Conservation (phyloP, 352 stramenopile species). For the Phytophthora megakarya region DNA sequence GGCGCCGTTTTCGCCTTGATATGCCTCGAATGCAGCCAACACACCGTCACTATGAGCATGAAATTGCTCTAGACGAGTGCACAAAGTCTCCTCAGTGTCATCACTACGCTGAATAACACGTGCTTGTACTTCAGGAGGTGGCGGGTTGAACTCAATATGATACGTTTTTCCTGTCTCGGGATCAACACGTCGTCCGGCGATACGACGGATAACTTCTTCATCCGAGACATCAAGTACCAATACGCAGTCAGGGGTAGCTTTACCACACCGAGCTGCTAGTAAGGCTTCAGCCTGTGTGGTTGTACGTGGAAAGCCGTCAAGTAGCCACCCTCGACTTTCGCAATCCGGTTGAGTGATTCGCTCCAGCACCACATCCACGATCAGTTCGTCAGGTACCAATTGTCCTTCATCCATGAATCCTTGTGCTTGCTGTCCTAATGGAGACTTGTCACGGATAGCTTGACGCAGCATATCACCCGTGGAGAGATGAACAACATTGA, state of each 20-base stretch:
- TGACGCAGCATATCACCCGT: conserved; percentile 93
- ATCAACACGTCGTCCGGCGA: conserved; percentile 97
- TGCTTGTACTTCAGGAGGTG: conserved; percentile 64
- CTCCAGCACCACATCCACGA: conserved; percentile 87
- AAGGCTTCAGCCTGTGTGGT: conserved; percentile 85
- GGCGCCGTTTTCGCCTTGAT: conserved; percentile 12
- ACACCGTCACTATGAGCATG: conserved; percentile 76
- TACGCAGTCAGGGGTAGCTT: conserved; percentile 74
- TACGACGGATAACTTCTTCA: conserved; percentile 93
- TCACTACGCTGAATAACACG: conserved; percentile 90
- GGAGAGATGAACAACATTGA: conserved; percentile 92
- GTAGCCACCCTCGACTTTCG: conserved; percentile 85
- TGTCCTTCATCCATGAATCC: conserved; percentile 90
- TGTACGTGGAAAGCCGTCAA: conserved; percentile 95
- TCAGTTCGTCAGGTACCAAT: conserved; percentile 92
- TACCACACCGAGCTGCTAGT: conserved; percentile 58
- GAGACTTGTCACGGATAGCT: conserved; percentile 75
- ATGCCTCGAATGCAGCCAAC: conserved; percentile 46
- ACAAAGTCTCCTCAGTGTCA: conserved; percentile 93
- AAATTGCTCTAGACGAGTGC: conserved; percentile 88
- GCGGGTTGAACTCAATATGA: conserved; percentile 97
- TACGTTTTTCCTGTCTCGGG: conserved; percentile 94
- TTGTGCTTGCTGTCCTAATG: conserved; percentile 80
- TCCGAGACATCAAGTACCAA: conserved; percentile 95
- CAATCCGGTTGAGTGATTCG: conserved; percentile 87